phyloP scores from a whole-genome alignment of 345 rosid genomes.

The Corchorus capsularis region DNA sequence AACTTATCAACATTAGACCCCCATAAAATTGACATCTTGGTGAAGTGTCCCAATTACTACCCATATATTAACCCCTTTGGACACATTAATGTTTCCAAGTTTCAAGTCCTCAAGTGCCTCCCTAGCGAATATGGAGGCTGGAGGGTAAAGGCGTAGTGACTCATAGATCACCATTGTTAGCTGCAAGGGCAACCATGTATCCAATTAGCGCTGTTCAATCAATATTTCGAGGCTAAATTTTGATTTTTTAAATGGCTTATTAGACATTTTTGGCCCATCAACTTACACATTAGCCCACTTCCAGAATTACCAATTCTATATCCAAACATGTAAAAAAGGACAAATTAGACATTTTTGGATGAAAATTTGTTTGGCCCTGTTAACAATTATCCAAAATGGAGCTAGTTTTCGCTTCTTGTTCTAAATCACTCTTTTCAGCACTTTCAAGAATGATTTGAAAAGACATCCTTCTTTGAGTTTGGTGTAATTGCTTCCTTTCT shows the following conservation, averaged over 20 bases:
- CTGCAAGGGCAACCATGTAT: neutral
- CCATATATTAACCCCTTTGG: neutral
- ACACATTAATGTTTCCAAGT: neutral
- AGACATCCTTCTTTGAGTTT: conserved; percentile 21
- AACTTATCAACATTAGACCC: neutral
- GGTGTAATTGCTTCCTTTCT: conserved; percentile 23
- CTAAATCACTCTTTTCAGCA: conserved; percentile 26
- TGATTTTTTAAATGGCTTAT: too few species aligned
- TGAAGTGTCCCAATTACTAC: neutral
- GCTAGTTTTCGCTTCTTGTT: conserved; percentile 1
- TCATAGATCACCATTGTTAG: conserved; percentile 1
- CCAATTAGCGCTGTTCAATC: neutral
- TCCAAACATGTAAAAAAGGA: too few species aligned
- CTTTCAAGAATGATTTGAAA: conserved; percentile 35
- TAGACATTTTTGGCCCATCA: too few species aligned
- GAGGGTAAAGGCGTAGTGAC: neutral
- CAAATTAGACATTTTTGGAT: conserved; percentile 25
- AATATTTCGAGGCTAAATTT: neutral
- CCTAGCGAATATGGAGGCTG: neutral
- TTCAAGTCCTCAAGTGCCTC: neutral
- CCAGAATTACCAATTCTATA: too few species aligned
- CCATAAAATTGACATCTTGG: neutral
- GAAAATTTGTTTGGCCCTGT: too few species aligned
- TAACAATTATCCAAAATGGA: conserved; percentile 39
- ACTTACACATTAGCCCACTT: too few species aligned